A percentile compares a stretch with the other conserved stretches of the same genome.
Evolutionary conservation across 768 basidiomycete species (phyloP).

Genomic region (Fomitopsis pulvina): DNA sequence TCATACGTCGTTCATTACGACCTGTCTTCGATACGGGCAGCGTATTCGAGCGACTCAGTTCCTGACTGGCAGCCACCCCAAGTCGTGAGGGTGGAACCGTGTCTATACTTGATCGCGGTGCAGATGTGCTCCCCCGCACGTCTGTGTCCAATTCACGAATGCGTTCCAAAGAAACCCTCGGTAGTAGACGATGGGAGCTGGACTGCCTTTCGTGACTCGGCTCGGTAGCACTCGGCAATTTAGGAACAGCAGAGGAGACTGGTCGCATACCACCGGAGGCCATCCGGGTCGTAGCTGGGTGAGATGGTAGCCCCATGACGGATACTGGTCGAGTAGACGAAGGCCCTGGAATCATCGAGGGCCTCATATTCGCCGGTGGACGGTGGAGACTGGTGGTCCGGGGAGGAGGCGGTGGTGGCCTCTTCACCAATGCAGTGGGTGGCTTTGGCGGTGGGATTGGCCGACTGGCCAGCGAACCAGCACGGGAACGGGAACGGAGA

Average conservation of each 20-base stretch:
- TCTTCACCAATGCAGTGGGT: not conserved
- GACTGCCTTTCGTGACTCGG: constrained; percentile 1
- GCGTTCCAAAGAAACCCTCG: not conserved
- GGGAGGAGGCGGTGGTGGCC: not conserved
- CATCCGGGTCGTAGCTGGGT: constrained; percentile 16
- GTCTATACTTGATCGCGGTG: not conserved
- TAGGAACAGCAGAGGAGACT: constrained; percentile 11
- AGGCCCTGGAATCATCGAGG: not conserved
- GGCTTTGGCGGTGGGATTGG: constrained; percentile 2
- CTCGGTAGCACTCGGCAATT: constrained; percentile 14
- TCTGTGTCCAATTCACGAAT: not conserved
- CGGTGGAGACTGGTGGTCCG: not conserved
- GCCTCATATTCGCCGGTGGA: not conserved
- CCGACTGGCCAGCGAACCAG: constrained; percentile 11
- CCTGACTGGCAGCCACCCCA: not conserved
- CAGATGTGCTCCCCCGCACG: not conserved
- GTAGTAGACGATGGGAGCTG: not conserved
- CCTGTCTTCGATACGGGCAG: constrained; percentile 16
- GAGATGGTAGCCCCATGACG: constrained; percentile 15
- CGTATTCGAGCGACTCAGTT: constrained; percentile 20
- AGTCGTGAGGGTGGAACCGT: not conserved
- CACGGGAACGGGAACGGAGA: constrained; percentile 6
- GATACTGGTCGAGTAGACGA: constrained; percentile 6
- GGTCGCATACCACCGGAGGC: constrained; percentile 7
- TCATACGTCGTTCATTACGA: constrained; percentile 17